Base-by-base conservation (phyloP, 164 flowering plant genomes). In the Sedum album region DNA sequence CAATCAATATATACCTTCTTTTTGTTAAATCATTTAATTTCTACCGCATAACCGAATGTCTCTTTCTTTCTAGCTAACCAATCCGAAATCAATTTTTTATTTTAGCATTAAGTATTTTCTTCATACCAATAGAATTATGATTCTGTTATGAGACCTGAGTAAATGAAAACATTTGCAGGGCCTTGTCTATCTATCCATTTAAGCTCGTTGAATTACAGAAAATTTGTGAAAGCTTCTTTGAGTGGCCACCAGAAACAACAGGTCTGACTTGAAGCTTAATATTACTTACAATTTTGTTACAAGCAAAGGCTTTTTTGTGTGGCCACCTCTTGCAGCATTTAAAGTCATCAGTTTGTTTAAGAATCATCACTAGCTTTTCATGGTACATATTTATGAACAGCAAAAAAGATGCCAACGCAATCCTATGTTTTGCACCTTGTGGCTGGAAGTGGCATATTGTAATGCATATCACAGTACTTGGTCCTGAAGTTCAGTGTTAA, bases 241-340 rank as follows among this genome's bases (percentile, higher is more conserved):
- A 80, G 41, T 94, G 97, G 97, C 80, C 86, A 71, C 85, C 96
- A 64, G 90, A 86, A 68, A 88, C 82, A 81, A 94, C 93, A 88
- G 96, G 98, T 89, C 2, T 14, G 70, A 21, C 26, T 51, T 6
- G 57, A 51, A n/a, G 57, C 57, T 21, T 48, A n/a, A 51, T n/a
- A n/a, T 51, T 0, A 46, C 51, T 15, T 17, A 15, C 51, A 46
- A 15, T 46, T 46, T 6, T 46, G 46, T 42, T 8, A 1, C 46
- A 42, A 42, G 10, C 13, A 10, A 42, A 42, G 46, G 46, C 38
- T 7, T 46, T 15, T 17, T 4, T 46, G n/a, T 0, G 51, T 46
- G 46, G 11, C 46, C n/a, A 46, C 51, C 51, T 46, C n/a, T 46
- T 46, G 20, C 18, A 14, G 2, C 5, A 35, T 14, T 46, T 15